Percentiles rank a stretch among this genome's conserved stretches.
phyloP scores from a whole-genome alignment of 2,329 filamentous ascomycete genomes.

The Fusarium sp. region DNA sequence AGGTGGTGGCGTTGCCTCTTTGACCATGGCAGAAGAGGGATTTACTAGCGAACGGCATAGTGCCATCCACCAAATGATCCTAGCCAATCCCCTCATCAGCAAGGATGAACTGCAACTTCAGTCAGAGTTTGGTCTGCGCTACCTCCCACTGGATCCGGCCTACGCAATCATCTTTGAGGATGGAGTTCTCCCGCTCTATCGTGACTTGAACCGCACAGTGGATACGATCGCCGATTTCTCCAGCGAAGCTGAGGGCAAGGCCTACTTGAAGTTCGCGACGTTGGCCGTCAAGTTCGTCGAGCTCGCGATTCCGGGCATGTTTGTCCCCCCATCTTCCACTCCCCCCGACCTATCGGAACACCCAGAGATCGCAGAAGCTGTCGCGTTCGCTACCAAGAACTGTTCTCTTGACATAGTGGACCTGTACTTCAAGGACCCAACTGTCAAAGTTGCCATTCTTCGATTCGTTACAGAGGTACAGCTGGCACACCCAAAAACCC shows the following conservation, averaged over 20 bases:
- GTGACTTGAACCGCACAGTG: background rate
- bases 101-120: background rate
- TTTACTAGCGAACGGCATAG: background rate
- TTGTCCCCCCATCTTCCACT: background rate
- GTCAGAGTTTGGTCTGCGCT: background rate
- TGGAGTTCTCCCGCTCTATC: background rate
- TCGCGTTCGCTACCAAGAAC: background rate
- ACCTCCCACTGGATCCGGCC: background rate
- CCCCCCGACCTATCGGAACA: background rate
- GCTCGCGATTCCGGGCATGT: background rate
- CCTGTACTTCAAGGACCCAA: background rate
- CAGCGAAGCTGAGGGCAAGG: background rate
- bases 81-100: background rate
- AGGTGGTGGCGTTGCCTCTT: background rate
- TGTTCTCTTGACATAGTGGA: background rate
- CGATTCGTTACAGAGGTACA: background rate
- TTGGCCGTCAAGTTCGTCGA: background rate
- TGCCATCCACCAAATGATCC: background rate
- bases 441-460: background rate
- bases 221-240: background rate
- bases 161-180: background rate
- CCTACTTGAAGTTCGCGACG: background rate
- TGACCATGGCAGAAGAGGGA: background rate
- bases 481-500: background rate
- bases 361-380: background rate